Evolutionary conservation across 2,329 filamentous ascomycete genomes (phyloP).

Genomic region (Calonectria montana): DNA sequence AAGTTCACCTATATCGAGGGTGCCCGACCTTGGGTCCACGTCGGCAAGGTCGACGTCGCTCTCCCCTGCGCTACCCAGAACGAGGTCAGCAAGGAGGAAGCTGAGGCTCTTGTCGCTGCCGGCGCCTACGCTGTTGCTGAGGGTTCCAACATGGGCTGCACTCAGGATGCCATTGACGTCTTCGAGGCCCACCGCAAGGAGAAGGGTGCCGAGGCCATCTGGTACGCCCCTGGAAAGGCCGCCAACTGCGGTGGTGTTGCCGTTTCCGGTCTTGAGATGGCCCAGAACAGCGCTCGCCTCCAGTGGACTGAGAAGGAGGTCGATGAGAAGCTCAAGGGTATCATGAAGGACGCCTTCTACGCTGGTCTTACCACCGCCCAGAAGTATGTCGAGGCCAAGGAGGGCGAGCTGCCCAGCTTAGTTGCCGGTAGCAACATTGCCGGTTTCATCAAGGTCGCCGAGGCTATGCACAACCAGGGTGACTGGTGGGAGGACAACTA

Average conservation of each 20-base stretch:
- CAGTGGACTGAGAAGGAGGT: constrained; percentile 91
- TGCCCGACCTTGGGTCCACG: constrained; percentile 90
- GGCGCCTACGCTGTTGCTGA: constrained; percentile 91
- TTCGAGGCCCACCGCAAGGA: constrained; percentile 84
- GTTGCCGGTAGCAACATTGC: constrained; percentile 97
- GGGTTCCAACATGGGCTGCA: constrained; percentile 99
- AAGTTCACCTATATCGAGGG: constrained; percentile 89
- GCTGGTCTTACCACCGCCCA: constrained; percentile 90
- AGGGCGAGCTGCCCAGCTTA: constrained; percentile 88
- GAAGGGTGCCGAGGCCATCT: constrained; percentile 78
- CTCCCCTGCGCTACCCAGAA: constrained; percentile 97
- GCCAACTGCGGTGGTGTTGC: constrained; percentile 98
- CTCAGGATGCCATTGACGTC: constrained; percentile 91
- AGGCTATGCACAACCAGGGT: constrained; percentile 95
- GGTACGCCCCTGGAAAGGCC: constrained; percentile 98
- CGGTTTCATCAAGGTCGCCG: constrained; percentile 95
- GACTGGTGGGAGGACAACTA: constrained; percentile 77
- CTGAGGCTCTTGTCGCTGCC: constrained; percentile 79
- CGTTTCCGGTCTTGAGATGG: constrained; percentile 98
- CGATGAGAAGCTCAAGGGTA: constrained; percentile 87
- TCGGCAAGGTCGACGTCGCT: constrained; percentile 89
- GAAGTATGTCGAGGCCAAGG: constrained; percentile 82
- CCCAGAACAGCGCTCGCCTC: constrained; percentile 92
- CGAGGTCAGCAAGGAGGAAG: constrained; percentile 94
- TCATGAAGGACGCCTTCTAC: constrained; percentile 95